A percentile compares a stretch with the other conserved stretches of the same genome.
Conservation (phyloP, 2,329 filamentous ascomycete species). For the Cladobotryum protrusum region DNA sequence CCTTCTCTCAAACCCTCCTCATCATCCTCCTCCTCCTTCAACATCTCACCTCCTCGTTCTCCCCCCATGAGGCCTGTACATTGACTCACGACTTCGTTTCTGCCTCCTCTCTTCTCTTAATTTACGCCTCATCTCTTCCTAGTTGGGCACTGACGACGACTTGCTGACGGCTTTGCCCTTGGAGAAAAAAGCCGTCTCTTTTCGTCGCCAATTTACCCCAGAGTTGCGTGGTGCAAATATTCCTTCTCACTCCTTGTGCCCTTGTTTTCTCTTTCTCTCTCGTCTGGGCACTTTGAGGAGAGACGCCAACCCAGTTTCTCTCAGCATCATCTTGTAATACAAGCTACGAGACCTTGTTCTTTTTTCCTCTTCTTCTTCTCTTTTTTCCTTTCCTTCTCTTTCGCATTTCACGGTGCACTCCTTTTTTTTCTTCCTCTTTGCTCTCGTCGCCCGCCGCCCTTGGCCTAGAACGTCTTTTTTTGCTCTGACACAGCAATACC, state of each 20-base stretch:
- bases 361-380: not conserved
- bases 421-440: not conserved
- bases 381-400: conserved; percentile 13
- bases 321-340: conserved; percentile 30
- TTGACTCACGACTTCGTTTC: conserved; percentile 28
- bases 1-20: conserved; percentile 13
- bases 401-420: conserved; percentile 22
- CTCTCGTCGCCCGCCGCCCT: conserved; percentile 7
- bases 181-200: not conserved
- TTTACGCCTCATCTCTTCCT: conserved; percentile 15
- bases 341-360: conserved; percentile 22
- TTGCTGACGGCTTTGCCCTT: conserved; percentile 1
- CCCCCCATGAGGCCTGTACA: conserved; percentile 31
- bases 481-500: not conserved
- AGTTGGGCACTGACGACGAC: not conserved
- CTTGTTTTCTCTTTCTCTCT: not conserved
- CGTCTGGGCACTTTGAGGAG: conserved; percentile 7
- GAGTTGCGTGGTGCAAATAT: conserved; percentile 9
- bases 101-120: conserved; percentile 13
- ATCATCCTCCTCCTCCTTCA: conserved; percentile 26
- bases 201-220: not conserved
- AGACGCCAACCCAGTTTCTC: conserved; percentile 13
- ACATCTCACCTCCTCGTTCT: conserved; percentile 12
- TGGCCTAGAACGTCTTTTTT: not conserved
- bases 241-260: conserved; percentile 6